A percentile compares a stretch with the other conserved stretches of the same genome.
phyloP scores from a whole-genome alignment of 2,329 filamentous ascomycete genomes.

The Alternaria brassicae region DNA sequence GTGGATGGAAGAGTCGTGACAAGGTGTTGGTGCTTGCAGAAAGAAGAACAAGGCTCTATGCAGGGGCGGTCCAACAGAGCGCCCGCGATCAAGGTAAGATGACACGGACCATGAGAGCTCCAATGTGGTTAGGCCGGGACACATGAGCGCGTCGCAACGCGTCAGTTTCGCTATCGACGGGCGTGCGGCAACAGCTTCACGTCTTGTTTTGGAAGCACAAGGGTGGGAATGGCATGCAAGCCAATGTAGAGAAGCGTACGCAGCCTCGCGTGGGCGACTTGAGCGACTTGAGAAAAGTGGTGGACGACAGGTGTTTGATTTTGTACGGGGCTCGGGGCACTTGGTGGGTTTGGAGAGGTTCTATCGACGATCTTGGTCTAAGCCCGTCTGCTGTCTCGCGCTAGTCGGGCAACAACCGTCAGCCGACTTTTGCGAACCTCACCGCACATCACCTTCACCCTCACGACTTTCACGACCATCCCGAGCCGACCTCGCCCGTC shows the following conservation, averaged over 20 bases:
- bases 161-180: conserved; percentile 23
- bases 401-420: conserved; percentile 21
- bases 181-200: conserved; percentile 12
- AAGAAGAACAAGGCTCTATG: conserved; percentile 22
- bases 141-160: conserved; percentile 27
- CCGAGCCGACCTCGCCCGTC: conserved; percentile 33
- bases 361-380: conserved; percentile 20
- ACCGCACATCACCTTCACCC: conserved; percentile 27
- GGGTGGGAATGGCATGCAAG: conserved; percentile 7
- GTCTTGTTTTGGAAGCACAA: conserved; percentile 11
- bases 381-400: conserved; percentile 15
- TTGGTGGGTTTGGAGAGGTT: conserved; percentile 18
- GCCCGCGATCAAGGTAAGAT: conserved; percentile 4
- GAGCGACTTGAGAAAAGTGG: conserved; percentile 1
- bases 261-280: neutral
- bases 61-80: conserved; percentile 27
- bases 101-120: conserved; percentile 17
- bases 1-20: conserved; percentile 33
- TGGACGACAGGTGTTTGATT: conserved; percentile 13
- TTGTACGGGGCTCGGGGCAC: conserved; percentile 10
- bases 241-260: conserved; percentile 1
- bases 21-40: conserved; percentile 37
- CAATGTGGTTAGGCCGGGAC: conserved; percentile 14
- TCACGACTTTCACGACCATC: conserved; percentile 33
- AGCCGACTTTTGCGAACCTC: conserved; percentile 23